Percentiles rank a stretch among this genome's conserved stretches.
phyloP scores from a whole-genome alignment of 805 yeast genomes.

The Lachancea kluyveri region DNA sequence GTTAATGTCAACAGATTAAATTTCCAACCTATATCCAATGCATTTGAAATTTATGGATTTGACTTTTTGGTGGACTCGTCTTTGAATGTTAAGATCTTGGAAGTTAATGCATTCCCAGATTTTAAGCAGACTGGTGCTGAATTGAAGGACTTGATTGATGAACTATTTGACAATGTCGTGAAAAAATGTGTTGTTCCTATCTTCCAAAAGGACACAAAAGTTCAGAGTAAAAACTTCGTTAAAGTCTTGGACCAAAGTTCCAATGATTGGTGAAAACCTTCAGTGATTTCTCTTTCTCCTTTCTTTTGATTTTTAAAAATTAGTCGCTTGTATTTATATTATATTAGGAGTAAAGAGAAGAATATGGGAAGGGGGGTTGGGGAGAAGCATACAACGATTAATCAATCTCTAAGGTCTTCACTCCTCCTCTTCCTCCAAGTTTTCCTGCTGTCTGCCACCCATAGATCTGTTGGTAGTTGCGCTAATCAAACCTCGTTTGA shows the following conservation, averaged over 20 bases:
- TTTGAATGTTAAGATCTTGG: conserved; percentile 55
- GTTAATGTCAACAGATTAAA: conserved; percentile 72
- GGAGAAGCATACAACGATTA: too few relatives aligned
- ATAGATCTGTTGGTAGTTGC: conserved; percentile 31
- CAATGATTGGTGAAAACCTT: conserved; percentile 30
- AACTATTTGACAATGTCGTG: conserved; percentile 55
- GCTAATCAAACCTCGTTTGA: conserved; percentile 32
- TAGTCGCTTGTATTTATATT: too few relatives aligned
- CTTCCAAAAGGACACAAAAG: conserved; percentile 18
- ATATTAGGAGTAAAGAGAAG: too few relatives aligned
- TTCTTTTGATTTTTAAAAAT: conserved; percentile 13
- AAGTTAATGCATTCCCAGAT: conserved; percentile 92
- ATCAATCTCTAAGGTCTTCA: too few relatives aligned
- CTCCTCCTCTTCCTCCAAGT: conserved; percentile 12
- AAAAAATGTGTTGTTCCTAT: conserved; percentile 45
- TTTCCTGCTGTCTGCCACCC: conserved; percentile 28
- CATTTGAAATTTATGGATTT: conserved; percentile 82
- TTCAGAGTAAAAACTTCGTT: conserved; percentile 23
- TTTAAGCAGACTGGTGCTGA: conserved; percentile 90
- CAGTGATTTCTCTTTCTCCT: conserved; percentile 1
- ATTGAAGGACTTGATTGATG: conserved; percentile 58
- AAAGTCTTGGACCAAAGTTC: conserved; percentile 36
- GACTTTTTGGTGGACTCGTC: conserved; percentile 72
- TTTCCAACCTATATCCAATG: conserved; percentile 75
- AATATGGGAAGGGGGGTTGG: too few relatives aligned